Base-by-base conservation (phyloP, 805 yeast species). In the Wickerhamiella slavikovae region DNA sequence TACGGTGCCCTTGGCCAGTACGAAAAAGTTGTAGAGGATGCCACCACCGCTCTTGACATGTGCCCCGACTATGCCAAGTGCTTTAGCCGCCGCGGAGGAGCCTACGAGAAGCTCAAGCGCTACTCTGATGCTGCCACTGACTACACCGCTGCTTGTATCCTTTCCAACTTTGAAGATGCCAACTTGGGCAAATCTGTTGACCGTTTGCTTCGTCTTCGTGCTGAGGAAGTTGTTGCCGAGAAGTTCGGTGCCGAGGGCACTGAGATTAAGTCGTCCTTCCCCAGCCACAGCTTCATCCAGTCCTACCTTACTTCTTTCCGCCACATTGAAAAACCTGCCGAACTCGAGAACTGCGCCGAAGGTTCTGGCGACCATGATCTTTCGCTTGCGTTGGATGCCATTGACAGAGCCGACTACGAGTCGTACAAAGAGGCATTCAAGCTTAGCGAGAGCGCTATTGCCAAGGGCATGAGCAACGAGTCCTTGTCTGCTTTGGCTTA, bases 31-130 rank as follows among this genome's bases (percentile, higher is more conserved):
- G 64, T 89, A 38, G 77, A 70, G 41, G 94, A 82, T 51, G 76
- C 94, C 33, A 68, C 93, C 14, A 66, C 64, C 36, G 98, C 96
- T 17, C 64, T 89, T 44, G 64, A 70, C 43, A 57, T 85, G 44
- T 76, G 80, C 51, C 93, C 93, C 9, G 85, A 76, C 49, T 85
- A 89, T 57, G 60, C 78, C 45, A 89, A 89, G 59, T 89, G 95
- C 54, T 61, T 82, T 38, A 59, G 79, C 45, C 79, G 99, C 57
- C 75, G 98, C 55, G 94, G 94, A 20, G 68, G 73, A 40, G 92
- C 95, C 19, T 74, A 75, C 51, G 98, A 89, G 58, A 66, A 68
- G 39, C 54, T 80, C 37, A 92, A 69, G 43, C 59, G 64, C 39
- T 82, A 66, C 54, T 66, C 69, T 27, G 92, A 83, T 35, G 83